A percentile compares a stretch with the other conserved stretches of the same genome.
Evolutionary conservation across 2,329 filamentous ascomycete genomes (phyloP).

Genomic region (Aspergillus sp.): DNA sequence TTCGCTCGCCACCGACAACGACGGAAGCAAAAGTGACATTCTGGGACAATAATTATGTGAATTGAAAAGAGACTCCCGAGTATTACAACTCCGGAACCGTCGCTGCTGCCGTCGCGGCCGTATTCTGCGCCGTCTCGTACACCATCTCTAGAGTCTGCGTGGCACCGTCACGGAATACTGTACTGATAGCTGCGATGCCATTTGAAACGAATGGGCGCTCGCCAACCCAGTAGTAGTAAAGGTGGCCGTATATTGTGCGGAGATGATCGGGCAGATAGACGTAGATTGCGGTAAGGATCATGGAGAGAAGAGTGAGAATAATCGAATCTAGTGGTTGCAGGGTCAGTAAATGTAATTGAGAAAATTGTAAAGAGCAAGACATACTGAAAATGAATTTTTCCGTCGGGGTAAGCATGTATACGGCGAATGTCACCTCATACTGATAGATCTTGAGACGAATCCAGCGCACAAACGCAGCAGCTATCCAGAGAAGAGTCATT

Average conservation of each 20-base stretch:
- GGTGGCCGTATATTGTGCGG: slow-evolving; percentile 74
- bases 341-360: neutral
- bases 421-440: slow-evolving; percentile 92
- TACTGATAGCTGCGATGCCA: slow-evolving; percentile 32
- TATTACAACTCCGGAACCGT: slow-evolving; percentile 35
- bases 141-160: slow-evolving; percentile 46
- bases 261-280: slow-evolving; percentile 95
- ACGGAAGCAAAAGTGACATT: neutral
- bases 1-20: neutral
- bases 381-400: slow-evolving; percentile 98
- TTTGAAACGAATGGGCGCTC: slow-evolving; percentile 52
- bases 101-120: slow-evolving; percentile 37
- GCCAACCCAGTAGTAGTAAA: slow-evolving; percentile 93
- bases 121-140: slow-evolving; percentile 49
- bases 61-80: neutral
- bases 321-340: slow-evolving; percentile 67
- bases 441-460: slow-evolving; percentile 95
- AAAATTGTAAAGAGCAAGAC: slow-evolving; percentile 35
- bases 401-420: slow-evolving; percentile 95
- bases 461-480: slow-evolving; percentile 70
- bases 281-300: slow-evolving; percentile 81
- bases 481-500: slow-evolving; percentile 36
- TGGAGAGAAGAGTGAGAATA: slow-evolving; percentile 83
- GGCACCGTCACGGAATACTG: slow-evolving; percentile 32
- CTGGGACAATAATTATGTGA: neutral